phyloP scores from a whole-genome alignment of 139 green algal species.

The Raphidocelis subcapitata region DNA sequence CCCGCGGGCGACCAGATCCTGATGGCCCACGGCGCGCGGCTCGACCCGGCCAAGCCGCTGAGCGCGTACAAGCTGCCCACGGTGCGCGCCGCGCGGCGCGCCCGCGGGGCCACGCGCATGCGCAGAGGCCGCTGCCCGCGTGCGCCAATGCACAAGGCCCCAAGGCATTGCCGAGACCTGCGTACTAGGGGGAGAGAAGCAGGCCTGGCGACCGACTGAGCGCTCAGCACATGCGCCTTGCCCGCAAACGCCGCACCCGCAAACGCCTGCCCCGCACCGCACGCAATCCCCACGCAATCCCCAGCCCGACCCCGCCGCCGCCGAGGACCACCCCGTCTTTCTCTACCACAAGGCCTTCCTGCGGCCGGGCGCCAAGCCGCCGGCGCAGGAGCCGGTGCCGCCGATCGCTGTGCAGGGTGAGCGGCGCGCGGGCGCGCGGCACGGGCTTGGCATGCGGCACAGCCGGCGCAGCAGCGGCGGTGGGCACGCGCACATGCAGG shows the following conservation, averaged over 20 bases:
- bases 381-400: constrained; percentile 45
- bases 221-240: neutral
- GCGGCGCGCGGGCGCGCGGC: neutral
- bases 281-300: neutral
- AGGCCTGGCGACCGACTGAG: neutral
- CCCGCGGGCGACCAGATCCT: constrained; percentile 78
- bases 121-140: neutral
- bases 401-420: constrained; percentile 22
- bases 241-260: too few relatives aligned
- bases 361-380: constrained; percentile 34
- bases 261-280: neutral
- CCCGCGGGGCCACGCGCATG: neutral
- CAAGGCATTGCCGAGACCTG: neutral
- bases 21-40: constrained; percentile 63
- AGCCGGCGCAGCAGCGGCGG: neutral
- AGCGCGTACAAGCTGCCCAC: constrained; percentile 70
- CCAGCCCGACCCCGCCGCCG: constrained; percentile 30
- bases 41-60: constrained; percentile 68
- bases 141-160: neutral
- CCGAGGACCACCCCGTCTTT: constrained; percentile 68
- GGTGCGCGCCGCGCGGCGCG: constrained; percentile 35
- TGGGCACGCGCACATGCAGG: neutral
- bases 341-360: constrained; percentile 76
- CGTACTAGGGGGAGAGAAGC: neutral
- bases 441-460: neutral